phyloP scores from a whole-genome alignment of 78 protist genomes.

The Pigoraptor vietnamica region DNA sequence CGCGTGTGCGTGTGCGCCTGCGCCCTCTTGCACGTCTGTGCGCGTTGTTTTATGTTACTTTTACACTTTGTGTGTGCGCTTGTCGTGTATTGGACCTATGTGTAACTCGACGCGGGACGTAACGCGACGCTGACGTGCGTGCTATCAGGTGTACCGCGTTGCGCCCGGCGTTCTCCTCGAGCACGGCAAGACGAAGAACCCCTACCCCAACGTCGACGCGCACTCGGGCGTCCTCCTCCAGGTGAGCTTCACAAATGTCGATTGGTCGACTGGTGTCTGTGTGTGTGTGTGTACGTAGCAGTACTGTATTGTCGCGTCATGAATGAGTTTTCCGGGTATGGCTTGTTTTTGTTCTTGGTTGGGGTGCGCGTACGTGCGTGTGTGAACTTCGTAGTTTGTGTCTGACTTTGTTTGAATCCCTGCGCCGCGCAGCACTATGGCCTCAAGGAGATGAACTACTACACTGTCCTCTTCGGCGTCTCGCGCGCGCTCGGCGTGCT shows the following conservation, averaged over 20 bases:
- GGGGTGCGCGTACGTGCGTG: too few relatives aligned
- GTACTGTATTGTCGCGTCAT: too few relatives aligned
- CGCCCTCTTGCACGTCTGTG: neutral
- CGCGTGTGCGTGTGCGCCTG: neutral
- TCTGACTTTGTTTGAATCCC: neutral
- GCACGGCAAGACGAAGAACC: constrained; percentile 94
- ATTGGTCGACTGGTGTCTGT: too few relatives aligned
- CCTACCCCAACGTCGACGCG: constrained; percentile 94
- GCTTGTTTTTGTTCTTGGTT: too few relatives aligned
- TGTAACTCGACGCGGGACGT: neutral
- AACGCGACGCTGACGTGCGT: constrained; percentile 7
- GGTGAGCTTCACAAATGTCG: constrained; percentile 9
- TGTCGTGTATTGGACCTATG: neutral
- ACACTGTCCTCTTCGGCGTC: constrained; percentile 95
- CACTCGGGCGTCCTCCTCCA: constrained; percentile 92
- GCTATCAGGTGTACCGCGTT: constrained; percentile 68
- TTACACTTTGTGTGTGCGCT: neutral
- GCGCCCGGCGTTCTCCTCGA: constrained; percentile 83
- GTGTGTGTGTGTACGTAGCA: too few relatives aligned
- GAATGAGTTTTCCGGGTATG: too few relatives aligned
- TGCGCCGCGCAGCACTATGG: constrained; percentile 52
- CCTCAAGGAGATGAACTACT: constrained; percentile 68
- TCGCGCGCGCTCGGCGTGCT: constrained; percentile 92
- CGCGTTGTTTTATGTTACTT: neutral
- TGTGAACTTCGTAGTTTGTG: too few relatives aligned